Base-by-base conservation (phyloP, 257 asterid genomes). In the Nicotiana otophora region DNA sequence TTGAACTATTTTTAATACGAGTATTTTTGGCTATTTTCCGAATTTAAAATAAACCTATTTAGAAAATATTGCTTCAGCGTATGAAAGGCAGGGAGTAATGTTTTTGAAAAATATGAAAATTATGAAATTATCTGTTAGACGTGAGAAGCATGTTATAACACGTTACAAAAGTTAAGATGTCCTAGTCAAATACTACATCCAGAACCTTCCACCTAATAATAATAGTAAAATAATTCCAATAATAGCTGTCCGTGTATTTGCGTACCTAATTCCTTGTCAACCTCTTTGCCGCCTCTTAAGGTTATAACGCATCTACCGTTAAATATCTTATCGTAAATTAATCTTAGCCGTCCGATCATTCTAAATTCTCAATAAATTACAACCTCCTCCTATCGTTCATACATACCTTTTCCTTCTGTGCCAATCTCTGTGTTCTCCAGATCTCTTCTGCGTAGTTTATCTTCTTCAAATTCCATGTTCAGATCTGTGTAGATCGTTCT, bases 271-370 rank as follows among this genome's bases (percentile, higher is more conserved):
- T 17, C 61, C 39, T 28, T 14, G 34, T 54, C 85, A 81, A 84
- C 42, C 77, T 15, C 85, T 85, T 63, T 63, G 69, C 86, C 88
- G 72, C 82, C 61, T 36, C 64, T 4, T 28, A 81, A 85, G 82
- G 58, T n/a, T 28, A 48, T 20, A 51, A 72, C 84, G 15, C 42
- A 79, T 77, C 88, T 54, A 26, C 97, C 91, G 83, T 86, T 68
- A n/a, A 82, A 78, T 65, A 81, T 63, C 74, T 39, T 54, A 55
- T 67, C 70, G 0, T 9, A 15, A 64, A 4, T 64, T 70, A 81
- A 68, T 82, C 8, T 5, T 65, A 87, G 82, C 93, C 94, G 93
- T 86, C 80, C 66, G 90, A 89, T 88, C 87, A 75, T 12, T 46
- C 81, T 53, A 26, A 33, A 1, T 75, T 63, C 48, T 54, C 86